These are phyloP conservation scores for Colletotrichum echinochloae DNA, from an alignment of 2,329 filamentous ascomycete species.

Conservation along the genomic window DNA sequence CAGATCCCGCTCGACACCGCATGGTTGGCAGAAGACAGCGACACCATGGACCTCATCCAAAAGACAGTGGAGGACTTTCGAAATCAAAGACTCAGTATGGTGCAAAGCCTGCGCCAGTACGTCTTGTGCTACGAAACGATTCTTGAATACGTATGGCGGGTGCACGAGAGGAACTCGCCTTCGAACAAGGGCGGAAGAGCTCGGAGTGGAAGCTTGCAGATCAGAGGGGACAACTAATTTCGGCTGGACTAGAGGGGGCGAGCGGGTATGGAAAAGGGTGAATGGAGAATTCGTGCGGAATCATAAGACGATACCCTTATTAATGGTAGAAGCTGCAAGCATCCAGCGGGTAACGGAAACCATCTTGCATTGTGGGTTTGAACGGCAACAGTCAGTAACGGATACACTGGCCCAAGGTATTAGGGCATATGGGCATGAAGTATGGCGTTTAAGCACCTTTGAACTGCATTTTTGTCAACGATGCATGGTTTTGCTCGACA, in stretches of 20 bases:
- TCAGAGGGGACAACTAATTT: slow-evolving; percentile 34
- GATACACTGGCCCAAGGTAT: slow-evolving; percentile 19
- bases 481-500: slow-evolving; percentile 24
- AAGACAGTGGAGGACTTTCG: slow-evolving; percentile 93
- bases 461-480: slow-evolving; percentile 26
- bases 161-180: slow-evolving; percentile 53
- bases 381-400: slow-evolving; percentile 26
- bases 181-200: slow-evolving; percentile 41
- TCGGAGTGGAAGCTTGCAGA: slow-evolving; percentile 43
- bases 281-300: slow-evolving; percentile 23
- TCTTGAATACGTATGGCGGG: slow-evolving; percentile 81
- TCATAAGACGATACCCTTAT: slow-evolving; percentile 35
- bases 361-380: slow-evolving; percentile 29
- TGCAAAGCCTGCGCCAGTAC: slow-evolving; percentile 92
- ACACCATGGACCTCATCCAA: slow-evolving; percentile 82
- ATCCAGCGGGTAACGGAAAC: slow-evolving; percentile 34
- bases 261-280: neutral
- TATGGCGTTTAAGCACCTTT: slow-evolving; percentile 34
- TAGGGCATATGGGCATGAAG: slow-evolving; percentile 26
- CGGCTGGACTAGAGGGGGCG: neutral
- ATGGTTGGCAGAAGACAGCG: slow-evolving; percentile 79
- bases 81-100: slow-evolving; percentile 91
- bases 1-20: slow-evolving; percentile 57
- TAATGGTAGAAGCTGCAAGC: slow-evolving; percentile 28
- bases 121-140: slow-evolving; percentile 97